Base-by-base conservation (phyloP, 768 basidiomycete genomes). In the Lactifluus pinguis region DNA sequence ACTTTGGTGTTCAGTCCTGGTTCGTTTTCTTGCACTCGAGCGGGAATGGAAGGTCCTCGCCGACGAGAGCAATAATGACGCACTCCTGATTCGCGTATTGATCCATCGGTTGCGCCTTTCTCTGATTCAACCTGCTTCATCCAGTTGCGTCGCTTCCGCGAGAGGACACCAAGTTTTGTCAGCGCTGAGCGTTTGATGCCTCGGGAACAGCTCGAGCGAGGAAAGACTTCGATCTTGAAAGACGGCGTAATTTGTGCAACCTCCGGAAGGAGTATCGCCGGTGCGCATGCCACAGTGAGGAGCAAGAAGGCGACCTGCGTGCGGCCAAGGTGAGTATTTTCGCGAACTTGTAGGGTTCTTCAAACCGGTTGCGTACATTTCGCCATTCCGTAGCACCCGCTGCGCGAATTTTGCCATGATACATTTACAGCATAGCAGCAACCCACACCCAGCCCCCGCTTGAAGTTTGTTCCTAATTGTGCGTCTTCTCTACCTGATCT, bases 331-430 rank as follows among this genome's bases (percentile, higher is more conserved):
- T 11, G 8, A 36, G 60, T 51, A 56, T 39, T 61, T 49, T 45
- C 8, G 2, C 29, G 11, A 19, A 29, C 39, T 38, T 29, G 17
- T 51, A 38, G 15, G 41, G 21, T 5, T 9, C 6, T 34, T 15
- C 14, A 17, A 15, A 19, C 38, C n/a, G 10, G 41, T 13, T 61
- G 60, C 60, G 60, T 61, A 61, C 36, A 47, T 61, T 61, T 57
- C 34, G 60, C 60, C 55, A 61, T 61, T 61, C 60, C 50, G 19
- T 29, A 47, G 44, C 15, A 19, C 50, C 14, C 25, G 6, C 39
- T 61, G 60, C 49, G 60, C 42, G 60, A 61, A 21, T 61, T 61
- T 57, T 15, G 60, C 60, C 29, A 52, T 32, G n/a, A 19, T 48
- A 19, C 39, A 50, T 14, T 44, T 44, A 32, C 55, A 30, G 30